Conservation (phyloP, 1,284 basidiomycete species). For the Trametes sp. region DNA sequence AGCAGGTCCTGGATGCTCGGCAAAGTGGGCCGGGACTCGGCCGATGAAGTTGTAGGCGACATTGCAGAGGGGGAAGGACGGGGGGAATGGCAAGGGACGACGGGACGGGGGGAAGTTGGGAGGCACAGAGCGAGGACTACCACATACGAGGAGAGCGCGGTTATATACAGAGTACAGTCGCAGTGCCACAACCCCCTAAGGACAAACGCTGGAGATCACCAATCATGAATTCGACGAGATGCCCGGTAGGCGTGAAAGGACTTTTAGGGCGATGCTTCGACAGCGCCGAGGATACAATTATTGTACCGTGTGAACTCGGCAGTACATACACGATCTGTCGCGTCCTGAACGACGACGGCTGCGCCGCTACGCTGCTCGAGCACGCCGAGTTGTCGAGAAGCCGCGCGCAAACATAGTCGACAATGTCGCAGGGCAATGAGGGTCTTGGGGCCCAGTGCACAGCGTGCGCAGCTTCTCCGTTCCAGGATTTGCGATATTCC, state of each 20-base stretch:
- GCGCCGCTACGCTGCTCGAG: background rate
- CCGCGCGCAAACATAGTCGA: background rate
- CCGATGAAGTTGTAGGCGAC: conserved; percentile 2
- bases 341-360: background rate
- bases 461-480: background rate
- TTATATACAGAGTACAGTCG: conserved; percentile 28
- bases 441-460: background rate
- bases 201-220: conserved; percentile 28
- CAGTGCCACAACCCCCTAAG: conserved; percentile 26
- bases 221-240: conserved; percentile 12
- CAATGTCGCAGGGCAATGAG: background rate
- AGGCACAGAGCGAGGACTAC: conserved; percentile 11
- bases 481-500: conserved; percentile 24
- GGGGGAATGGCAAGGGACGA: conserved; percentile 1
- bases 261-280: conserved; percentile 2
- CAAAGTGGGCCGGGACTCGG: conserved; percentile 14
- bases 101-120: conserved; percentile 1
- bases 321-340: background rate
- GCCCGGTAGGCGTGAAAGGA: background rate
- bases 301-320: conserved; percentile 12
- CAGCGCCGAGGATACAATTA: conserved; percentile 2
- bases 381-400: background rate
- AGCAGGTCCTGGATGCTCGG: conserved; percentile 26
- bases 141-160: conserved; percentile 14
- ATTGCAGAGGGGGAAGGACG: background rate